Conservation (phyloP, 495 filamentous ascomycete genomes). For the Lasiosphaeria miniovina region DNA sequence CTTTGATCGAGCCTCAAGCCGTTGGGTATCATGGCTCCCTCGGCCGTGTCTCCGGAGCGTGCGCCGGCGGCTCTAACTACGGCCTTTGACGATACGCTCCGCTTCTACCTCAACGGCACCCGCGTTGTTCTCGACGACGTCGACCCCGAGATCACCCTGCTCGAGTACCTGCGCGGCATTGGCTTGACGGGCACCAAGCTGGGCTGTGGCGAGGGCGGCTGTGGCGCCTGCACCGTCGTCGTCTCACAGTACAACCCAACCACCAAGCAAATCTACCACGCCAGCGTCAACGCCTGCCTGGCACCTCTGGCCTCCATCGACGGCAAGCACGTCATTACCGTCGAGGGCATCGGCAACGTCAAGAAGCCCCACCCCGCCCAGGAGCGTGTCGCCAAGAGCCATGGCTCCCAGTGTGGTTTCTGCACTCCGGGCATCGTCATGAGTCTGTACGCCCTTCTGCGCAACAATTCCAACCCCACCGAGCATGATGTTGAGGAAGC, state of each 20-base stretch:
- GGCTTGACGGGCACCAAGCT: slow-evolving; percentile 75
- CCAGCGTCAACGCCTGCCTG: slow-evolving; percentile 90
- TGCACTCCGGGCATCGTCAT: slow-evolving; percentile 98
- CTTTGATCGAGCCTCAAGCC: too few species aligned
- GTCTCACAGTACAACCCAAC: slow-evolving; percentile 91
- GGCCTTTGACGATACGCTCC: slow-evolving; percentile 52
- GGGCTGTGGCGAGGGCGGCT: slow-evolving; percentile 92
- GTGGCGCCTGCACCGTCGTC: slow-evolving; percentile 95
- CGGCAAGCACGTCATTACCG: slow-evolving; percentile 97
- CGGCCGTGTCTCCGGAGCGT: slow-evolving; percentile 40
- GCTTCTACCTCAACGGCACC: slow-evolving; percentile 96
- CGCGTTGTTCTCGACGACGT: slow-evolving; percentile 76
- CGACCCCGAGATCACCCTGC: slow-evolving; percentile 87
- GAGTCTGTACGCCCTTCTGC: slow-evolving; percentile 81
- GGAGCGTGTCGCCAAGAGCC: slow-evolving; percentile 78
- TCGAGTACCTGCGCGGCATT: slow-evolving; percentile 88
- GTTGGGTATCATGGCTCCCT: slow-evolving; percentile 43
- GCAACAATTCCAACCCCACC: slow-evolving; percentile 65
- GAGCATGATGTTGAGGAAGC: slow-evolving; percentile 81
- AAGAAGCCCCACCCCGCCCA: slow-evolving; percentile 87
- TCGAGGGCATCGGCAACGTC: slow-evolving; percentile 93
- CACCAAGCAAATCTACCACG: slow-evolving; percentile 85
- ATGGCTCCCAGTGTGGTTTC: slow-evolving; percentile 73
- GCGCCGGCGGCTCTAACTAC: slow-evolving; percentile 35
- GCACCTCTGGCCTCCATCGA: slow-evolving; percentile 89